These are phyloP conservation scores for Orbilia ellipsospora DNA, from an alignment of 2,329 filamentous ascomycete genomes.

Conservation along the genomic window DNA sequence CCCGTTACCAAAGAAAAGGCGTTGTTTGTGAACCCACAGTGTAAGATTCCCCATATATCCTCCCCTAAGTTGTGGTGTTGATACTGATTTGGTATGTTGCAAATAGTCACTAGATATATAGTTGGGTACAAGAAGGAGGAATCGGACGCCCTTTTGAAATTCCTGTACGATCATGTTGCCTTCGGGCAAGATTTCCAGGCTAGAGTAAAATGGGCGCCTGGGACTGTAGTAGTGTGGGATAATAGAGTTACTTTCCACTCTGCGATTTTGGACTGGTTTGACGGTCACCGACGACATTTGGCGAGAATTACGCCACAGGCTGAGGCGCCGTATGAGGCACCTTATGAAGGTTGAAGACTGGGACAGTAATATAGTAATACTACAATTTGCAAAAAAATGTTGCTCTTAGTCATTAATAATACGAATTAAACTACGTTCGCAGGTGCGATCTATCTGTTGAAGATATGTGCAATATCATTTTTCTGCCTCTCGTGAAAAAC, in stretches of 20 bases:
- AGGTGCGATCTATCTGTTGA: no score
- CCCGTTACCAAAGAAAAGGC: constrained; percentile 85
- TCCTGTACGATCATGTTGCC: constrained; percentile 79
- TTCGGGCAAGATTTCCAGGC: constrained; percentile 78
- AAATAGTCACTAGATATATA: constrained; percentile 78
- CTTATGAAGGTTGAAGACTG: not conserved
- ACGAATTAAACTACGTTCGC: no score
- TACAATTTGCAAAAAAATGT: no score
- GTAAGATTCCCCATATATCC: constrained; percentile 65
- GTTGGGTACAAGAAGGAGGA: constrained; percentile 88
- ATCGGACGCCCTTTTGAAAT: constrained; percentile 79
- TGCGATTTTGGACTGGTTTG: constrained; percentile 83
- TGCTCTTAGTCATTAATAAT: no score
- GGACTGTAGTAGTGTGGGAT: constrained; percentile 89
- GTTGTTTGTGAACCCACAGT: constrained; percentile 84
- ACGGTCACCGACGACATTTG: constrained; percentile 80
- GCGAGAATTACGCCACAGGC: constrained; percentile 86
- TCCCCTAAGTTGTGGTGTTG: not conserved
- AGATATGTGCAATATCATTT: no score
- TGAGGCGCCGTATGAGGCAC: constrained; percentile 64
- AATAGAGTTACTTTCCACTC: constrained; percentile 76
- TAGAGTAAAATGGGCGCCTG: constrained; percentile 79
- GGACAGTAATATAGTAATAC: no score
- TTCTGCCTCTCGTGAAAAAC: no score
- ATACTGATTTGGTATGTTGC: no score